Conservation (phyloP, 106 monocot genomes). For the Allium sativum region DNA sequence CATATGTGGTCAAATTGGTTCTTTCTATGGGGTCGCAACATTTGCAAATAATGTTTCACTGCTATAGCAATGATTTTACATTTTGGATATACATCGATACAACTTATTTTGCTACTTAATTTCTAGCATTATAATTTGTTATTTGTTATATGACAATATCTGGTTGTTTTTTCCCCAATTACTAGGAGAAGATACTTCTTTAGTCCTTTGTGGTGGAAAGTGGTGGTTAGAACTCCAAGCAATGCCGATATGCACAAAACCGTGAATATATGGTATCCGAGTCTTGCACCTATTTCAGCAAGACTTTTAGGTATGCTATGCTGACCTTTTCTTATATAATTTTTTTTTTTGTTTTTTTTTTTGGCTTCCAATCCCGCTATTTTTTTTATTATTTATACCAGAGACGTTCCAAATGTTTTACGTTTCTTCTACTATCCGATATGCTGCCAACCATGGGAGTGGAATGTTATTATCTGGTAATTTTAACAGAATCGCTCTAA, state of each 20-base stretch:
- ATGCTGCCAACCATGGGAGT: conserved; percentile 13
- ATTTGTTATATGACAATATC: too few species aligned
- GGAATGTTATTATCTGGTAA: conserved; percentile 14
- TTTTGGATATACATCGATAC: too few species aligned
- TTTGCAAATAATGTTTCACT: too few species aligned
- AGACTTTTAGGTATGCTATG: conserved; percentile 58
- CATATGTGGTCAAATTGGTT: too few species aligned
- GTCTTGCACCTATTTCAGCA: conserved; percentile 23
- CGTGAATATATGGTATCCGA: conserved; percentile 55
- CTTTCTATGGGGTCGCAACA: too few species aligned
- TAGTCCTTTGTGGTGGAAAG: conserved; percentile 72
- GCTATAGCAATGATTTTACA: too few species aligned
- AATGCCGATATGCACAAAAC: conserved; percentile 50
- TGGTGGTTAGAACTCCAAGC: conserved; percentile 41
- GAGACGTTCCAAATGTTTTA: conserved; percentile 63
- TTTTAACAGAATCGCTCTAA: conserved; percentile 45
- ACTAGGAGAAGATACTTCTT: conserved; percentile 35
- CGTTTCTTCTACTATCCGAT: conserved; percentile 13
- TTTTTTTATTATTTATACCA: too few species aligned
- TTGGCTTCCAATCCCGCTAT: conserved; percentile 4
- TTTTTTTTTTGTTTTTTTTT: too few species aligned
- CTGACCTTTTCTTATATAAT: too few species aligned
- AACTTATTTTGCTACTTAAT: too few species aligned
- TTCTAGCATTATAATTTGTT: too few species aligned
- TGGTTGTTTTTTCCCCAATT: background rate